These are phyloP conservation scores for Aspergillus tanneri DNA, from an alignment of 2,329 filamentous ascomycete species.

Conservation along the genomic window DNA sequence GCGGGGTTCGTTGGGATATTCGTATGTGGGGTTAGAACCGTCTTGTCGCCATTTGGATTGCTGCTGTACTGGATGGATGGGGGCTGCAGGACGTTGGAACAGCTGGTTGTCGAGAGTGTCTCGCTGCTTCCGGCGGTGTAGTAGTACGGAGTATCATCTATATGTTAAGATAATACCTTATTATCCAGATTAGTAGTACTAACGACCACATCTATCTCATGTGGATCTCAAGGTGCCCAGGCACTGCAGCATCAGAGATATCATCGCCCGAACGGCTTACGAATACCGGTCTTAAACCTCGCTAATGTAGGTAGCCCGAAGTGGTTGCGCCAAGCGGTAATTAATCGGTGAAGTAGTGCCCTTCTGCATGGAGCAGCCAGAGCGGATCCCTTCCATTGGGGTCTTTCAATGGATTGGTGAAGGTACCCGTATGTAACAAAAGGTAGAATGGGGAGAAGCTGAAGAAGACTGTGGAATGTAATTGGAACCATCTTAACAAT, in stretches of 20 bases:
- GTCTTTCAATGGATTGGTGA: slow-evolving; percentile 54
- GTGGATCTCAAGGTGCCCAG: slow-evolving; percentile 60
- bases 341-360: slow-evolving; percentile 60
- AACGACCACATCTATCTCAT: slow-evolving; percentile 47
- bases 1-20: slow-evolving; percentile 51
- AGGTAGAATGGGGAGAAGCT: not conserved
- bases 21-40: slow-evolving; percentile 50
- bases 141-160: slow-evolving; percentile 57
- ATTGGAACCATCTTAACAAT: not conserved
- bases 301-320: slow-evolving; percentile 55
- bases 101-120: slow-evolving; percentile 52
- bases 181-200: not conserved
- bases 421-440: slow-evolving; percentile 26
- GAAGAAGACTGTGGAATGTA: not conserved
- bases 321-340: slow-evolving; percentile 58
- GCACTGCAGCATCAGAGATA: slow-evolving; percentile 55
- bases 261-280: slow-evolving; percentile 50
- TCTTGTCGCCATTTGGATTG: slow-evolving; percentile 29
- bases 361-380: slow-evolving; percentile 52
- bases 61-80: not conserved
- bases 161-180: not conserved
- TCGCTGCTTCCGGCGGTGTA: slow-evolving; percentile 53
- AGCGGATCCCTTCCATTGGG: slow-evolving; percentile 55
- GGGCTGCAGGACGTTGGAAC: slow-evolving; percentile 52
- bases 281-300: slow-evolving; percentile 56